Conservation (phyloP, 2,329 filamentous ascomycete genomes). For the Chaetothyriales sp. region DNA sequence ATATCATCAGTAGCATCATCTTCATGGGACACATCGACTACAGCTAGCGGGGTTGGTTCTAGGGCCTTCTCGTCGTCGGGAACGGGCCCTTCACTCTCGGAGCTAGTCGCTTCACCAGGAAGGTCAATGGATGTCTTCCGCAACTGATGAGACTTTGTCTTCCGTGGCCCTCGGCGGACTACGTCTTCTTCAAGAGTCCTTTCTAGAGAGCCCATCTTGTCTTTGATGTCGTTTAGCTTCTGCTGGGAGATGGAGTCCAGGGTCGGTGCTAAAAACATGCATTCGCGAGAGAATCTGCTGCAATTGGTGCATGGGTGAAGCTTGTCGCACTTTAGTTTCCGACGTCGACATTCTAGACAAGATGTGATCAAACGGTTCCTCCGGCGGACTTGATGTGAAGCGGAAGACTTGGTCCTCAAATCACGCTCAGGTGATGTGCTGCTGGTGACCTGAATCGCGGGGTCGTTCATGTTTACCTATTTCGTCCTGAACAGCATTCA, state of each 20-base stretch:
- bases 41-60: conserved; percentile 49
- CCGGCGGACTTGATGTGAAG: conserved; percentile 33
- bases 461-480: conserved; percentile 3
- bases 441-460: neutral
- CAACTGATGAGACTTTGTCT: conserved; percentile 3
- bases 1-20: conserved; percentile 51
- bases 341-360: conserved; percentile 56
- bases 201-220: conserved; percentile 61
- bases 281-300: conserved; percentile 39
- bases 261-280: conserved; percentile 51
- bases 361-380: conserved; percentile 55
- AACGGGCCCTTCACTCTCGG: conserved; percentile 33
- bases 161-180: conserved; percentile 22
- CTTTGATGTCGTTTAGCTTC: conserved; percentile 62
- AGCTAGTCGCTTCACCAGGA: conserved; percentile 37
- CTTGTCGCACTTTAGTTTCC: conserved; percentile 70
- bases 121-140: conserved; percentile 28
- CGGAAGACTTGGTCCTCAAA: conserved; percentile 6
- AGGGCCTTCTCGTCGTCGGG: conserved; percentile 44
- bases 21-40: conserved; percentile 55
- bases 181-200: conserved; percentile 56
- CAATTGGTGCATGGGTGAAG: conserved; percentile 54
- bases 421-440: neutral
- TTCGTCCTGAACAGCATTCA: neutral
- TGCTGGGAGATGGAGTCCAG: conserved; percentile 57